These are phyloP conservation scores for Pinus albicaulis DNA, from an alignment of 75 land plant genomes.

Conservation along the genomic window DNA sequence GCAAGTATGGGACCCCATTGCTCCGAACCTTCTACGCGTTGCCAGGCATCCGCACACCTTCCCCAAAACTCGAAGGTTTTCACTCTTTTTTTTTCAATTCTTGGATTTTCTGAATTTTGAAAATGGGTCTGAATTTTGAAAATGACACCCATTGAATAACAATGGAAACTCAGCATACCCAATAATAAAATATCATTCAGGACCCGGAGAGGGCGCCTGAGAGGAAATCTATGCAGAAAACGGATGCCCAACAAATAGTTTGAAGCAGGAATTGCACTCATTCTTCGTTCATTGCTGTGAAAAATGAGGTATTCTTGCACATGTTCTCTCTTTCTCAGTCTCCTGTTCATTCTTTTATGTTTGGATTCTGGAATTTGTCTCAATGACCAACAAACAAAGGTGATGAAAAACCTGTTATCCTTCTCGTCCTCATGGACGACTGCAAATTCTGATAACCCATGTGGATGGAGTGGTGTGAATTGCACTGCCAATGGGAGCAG, in stretches of 20 bases:
- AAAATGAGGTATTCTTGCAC: slow-evolving; percentile 5
- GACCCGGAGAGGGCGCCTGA: too few species aligned
- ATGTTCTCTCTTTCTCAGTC: background rate
- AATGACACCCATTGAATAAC: too few species aligned
- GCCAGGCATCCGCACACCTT: too few species aligned
- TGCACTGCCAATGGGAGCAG: background rate
- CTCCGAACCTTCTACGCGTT: too few species aligned
- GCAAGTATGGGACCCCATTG: too few species aligned
- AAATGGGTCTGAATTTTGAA: too few species aligned
- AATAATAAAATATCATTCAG: too few species aligned
- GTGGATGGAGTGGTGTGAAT: background rate
- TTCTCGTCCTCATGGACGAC: background rate
- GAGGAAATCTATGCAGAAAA: background rate
- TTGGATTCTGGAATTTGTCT: background rate
- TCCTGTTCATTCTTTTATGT: background rate
- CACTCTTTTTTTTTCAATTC: too few species aligned
- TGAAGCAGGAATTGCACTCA: background rate
- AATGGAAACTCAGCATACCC: too few species aligned
- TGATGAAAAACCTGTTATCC: background rate
- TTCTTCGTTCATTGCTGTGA: too few species aligned
- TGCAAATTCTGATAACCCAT: background rate
- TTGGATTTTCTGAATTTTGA: too few species aligned
- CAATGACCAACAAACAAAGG: background rate
- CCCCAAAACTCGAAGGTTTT: too few species aligned
- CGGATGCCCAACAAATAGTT: background rate